Evolutionary conservation across 805 yeast genomes (phyloP), one percentile per base, ranked within the genome.

Genomic region (Wickerhamomyces mucosus): DNA sequence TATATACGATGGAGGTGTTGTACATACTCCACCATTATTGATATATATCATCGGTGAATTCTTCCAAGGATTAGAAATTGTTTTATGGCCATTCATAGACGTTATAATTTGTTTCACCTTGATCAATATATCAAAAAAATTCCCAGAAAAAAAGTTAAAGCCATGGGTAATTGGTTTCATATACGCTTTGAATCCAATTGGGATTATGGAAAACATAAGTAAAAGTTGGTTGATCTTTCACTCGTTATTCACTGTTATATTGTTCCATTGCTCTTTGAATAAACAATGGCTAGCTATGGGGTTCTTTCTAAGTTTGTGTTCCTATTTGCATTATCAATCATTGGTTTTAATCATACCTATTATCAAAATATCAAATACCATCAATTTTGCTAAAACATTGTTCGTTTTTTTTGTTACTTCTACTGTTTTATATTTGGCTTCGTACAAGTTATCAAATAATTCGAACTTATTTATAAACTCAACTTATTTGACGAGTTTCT

Each of bases 1-100:
- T 28, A 74, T 85, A 7, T 89, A 85, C 47, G 73, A 73, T 38
- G 96, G 96, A 8, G 94, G 94, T 16, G 75, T 86, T 13, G 78
- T 79, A 21, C 89, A 85, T 54, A 95, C 85, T 44, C 75, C 94
- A 4, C 95, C 96, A 4, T 50, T 86, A 14, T 46, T 89, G 15
- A 65, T 84, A 21, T 57, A 64, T 3, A 37, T 73, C 2, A 63
- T 78, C 48, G 59, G 31, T 11, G 21, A 66, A 9, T 29, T 31
- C 11, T 27, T 42, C 17, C 18, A 28, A 8, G 38, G 34, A 7
- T 22, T 41, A 1, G 29, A 35, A 29, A 58, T 64, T 33, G 37
- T 70, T 9, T 21, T 81, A 3, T 88, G 65, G 52, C 68, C 88
- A 1, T 28, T 61, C 1, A 45, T 70, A 3, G 96, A 89, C 53